Conservation (phyloP, 345 rosid genomes). For the Erysimum cheiranthoides region DNA sequence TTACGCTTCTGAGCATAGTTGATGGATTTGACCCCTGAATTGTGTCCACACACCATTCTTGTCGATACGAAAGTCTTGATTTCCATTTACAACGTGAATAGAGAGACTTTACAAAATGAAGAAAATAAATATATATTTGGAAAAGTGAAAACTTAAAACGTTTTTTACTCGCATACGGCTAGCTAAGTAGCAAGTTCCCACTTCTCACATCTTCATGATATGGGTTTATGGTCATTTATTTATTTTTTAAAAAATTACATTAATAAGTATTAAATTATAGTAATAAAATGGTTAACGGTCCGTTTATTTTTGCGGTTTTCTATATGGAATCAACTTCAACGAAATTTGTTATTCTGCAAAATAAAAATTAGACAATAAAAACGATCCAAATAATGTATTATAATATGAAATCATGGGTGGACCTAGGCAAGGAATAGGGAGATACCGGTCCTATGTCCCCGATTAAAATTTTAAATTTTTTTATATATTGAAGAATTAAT, state of each 20-base stretch:
- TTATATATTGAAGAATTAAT: too few relatives aligned
- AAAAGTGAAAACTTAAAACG: neutral
- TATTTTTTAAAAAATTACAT: neutral
- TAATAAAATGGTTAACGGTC: too few relatives aligned
- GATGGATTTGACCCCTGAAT: slow-evolving; percentile 45
- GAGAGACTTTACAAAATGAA: neutral
- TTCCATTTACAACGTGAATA: slow-evolving; percentile 3
- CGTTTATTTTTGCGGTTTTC: too few relatives aligned
- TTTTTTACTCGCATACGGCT: slow-evolving; percentile 1
- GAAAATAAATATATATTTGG: neutral
- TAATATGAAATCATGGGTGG: too few relatives aligned
- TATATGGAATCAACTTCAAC: too few relatives aligned
- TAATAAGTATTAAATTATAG: neutral
- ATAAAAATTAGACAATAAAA: too few relatives aligned
- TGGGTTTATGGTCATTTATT: slow-evolving; percentile 7
- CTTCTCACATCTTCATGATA: slow-evolving; percentile 17
- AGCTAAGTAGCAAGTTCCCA: slow-evolving; percentile 20
- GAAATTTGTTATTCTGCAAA: too few relatives aligned
- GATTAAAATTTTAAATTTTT: too few relatives aligned
- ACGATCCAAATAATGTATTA: too few relatives aligned
- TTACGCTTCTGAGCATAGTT: slow-evolving; percentile 39
- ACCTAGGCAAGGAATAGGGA: too few relatives aligned
- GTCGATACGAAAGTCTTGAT: slow-evolving; percentile 33
- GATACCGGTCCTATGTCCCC: too few relatives aligned
- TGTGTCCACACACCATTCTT: slow-evolving; percentile 34